A percentile compares a stretch with the other conserved stretches of the same genome.
phyloP scores from a whole-genome alignment of 1,139 yeast species.

The Suhomyces ambrosiae region DNA sequence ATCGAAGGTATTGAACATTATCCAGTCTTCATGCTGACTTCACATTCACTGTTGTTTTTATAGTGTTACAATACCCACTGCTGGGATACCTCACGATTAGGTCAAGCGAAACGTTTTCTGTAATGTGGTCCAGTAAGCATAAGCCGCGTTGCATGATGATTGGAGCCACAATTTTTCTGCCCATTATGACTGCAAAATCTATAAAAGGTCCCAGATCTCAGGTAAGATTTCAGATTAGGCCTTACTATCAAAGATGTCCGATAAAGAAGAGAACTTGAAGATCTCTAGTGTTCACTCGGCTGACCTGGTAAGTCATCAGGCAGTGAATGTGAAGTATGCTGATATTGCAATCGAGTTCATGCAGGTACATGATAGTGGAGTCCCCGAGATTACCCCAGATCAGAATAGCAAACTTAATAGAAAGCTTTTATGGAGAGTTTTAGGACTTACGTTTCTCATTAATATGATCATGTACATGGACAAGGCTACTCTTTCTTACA shows the following conservation, averaged over 20 bases:
- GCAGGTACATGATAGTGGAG: conserved; percentile 27
- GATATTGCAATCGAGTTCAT: conserved; percentile 42
- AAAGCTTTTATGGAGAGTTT: conserved; percentile 35
- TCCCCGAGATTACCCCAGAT: conserved; percentile 29
- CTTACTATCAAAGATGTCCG: conserved; percentile 2
- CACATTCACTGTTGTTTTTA: no score
- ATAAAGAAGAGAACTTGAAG: neutral
- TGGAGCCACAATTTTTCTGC: neutral
- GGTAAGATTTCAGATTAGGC: no score
- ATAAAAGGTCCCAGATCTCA: conserved; percentile 1
- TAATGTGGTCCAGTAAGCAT: no score
- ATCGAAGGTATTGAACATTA: no score
- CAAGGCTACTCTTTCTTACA: conserved; percentile 46
- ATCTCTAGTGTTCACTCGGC: neutral
- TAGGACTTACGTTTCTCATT: conserved; percentile 35
- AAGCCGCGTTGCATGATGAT: no score
- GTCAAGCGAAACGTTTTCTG: no score
- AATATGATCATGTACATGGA: conserved; percentile 45
- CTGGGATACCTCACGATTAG: no score
- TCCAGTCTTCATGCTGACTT: no score
- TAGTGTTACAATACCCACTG: no score
- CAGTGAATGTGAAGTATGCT: conserved; percentile 24
- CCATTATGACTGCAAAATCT: neutral
- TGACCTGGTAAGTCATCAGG: neutral
- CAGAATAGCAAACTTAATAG: conserved; percentile 33